Base-by-base conservation (phyloP, 2,329 filamentous ascomycete genomes). In the Pezicula carpinea region DNA sequence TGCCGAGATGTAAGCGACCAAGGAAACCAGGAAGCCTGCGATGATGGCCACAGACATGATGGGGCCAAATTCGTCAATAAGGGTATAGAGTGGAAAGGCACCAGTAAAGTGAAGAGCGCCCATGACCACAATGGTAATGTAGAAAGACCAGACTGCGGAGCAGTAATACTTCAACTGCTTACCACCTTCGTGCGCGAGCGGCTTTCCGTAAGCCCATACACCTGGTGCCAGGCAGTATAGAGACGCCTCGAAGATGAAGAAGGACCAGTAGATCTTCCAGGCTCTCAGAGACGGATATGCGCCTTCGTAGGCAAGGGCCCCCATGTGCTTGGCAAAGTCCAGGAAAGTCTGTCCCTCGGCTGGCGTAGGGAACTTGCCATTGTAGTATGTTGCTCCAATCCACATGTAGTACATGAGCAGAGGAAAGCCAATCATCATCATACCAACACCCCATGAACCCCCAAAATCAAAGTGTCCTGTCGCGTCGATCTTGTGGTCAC, bases 341-440 rank as follows among this genome's bases (percentile, higher is more conserved):
- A 62, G 56, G 64, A 80, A 80, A 57, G 75, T 83, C 73, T 95
- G 77, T 35, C 79, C 86, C 36, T 79, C 65, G 2, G 71, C 70
- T 1, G 82, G 87, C 36, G 72, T 70, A 14, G 93, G 93, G 43
- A 95, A 75, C 53, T 87, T 83, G 58, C 92, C 92, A 64, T 89
- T 74, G 70, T 96, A 99, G 71, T 92, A 96, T 42, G 85, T 91
- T 29, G 92, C 87, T 43, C 93, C 93, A 67, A 95, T 84, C 91
- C 91, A 97, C 91, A 99, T 96, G 72, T 96, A 97, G 79, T 89
- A 96, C 92, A 97, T 97, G 59, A 99, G 78, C 32, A 84, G 53
- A n/a, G 93, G 93, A 69, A 97, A 99, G 39, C 86, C 82, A 53
- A 90, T 77, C 89, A 97, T 97, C 80, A 96, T 90, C 56, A 79